Base-by-base conservation (phyloP, 768 basidiomycete genomes). In the Boletus huronensis region DNA sequence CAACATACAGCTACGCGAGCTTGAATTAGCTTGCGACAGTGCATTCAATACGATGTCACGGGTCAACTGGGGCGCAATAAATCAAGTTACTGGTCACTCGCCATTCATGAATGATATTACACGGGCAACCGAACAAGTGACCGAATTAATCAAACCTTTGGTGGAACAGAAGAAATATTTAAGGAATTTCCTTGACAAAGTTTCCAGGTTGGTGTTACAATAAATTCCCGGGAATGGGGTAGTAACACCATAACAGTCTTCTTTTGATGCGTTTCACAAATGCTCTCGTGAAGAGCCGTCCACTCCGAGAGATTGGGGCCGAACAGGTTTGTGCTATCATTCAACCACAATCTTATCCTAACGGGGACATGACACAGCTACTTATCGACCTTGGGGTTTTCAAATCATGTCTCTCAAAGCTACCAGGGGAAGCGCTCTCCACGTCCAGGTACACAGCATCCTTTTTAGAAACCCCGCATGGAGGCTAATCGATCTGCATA, bases 81-180 rank as follows among this genome's bases (percentile, higher is more conserved):
- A 83, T 61, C 86, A 91, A 69, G 97, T 99, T 63, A 90, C 85
- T 55, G 90, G 93, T 0, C 87, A 87, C 50, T 96, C 93, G 0
- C 74, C 81, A 1, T 97, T 95, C 66, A 80, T 91, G 5, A 75
- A 75, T 5, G 94, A 96, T 47, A 74, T 98, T 17, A 81, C 88
- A 4, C 82, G 79, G 45, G 82, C 83, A 0, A 78, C 88, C 25
- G 89, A 92, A 60, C 82, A 86, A 64, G 83, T 94, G 8, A 78
- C 86, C 3, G 92, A 91, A 45, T 74, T 79, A 13, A 82, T 96
- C 49, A 86, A 88, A 56, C 86, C 88, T 3, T 77, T 88, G 9
- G 79, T 98, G 10, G 94, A 98, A 71, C 90, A 93, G 64, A 97
- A 97, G 80, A 97, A 93, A 67, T 98, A 95, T 70, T 67, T 93